Base-by-base conservation (phyloP, 352 stramenopile genomes). In the Phytophthora pistaciae region DNA sequence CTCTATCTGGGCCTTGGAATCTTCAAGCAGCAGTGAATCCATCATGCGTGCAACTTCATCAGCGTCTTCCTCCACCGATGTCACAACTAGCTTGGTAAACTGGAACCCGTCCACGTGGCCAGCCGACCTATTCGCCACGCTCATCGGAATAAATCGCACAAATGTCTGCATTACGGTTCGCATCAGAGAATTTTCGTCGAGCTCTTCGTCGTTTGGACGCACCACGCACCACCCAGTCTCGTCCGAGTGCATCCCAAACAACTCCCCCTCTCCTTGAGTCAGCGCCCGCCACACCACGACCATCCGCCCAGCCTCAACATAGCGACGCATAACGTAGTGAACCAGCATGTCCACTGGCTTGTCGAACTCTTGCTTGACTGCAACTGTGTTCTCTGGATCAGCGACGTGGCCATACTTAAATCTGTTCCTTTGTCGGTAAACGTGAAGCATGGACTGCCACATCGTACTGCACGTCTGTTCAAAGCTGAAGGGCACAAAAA, bases 181-280 rank as follows among this genome's bases (percentile, higher is more conserved):
- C 50, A 72, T 53, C 18, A 56, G 29, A 6, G 29, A 36, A 36
- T 9, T 36, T 9, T 36, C 29, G 29, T 36, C 29, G 7, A 36
- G 29, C 7, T 21, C 31, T 0, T 13, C 25, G 7, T 38, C n/a
- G 36, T 56, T 66, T 10, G 63, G 64, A 10, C 74, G 75, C 5
- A 85, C 71, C 6, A 88, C 61, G 29, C 77, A 80, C 83, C 83
- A 89, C 0, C 80, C 81, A 0, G 79, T 89, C 25, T 91, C 81
- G 50, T 91, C 80, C 25, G 80, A 88, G 58, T 78, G 79, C 55
- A 88, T 77, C 0, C 75, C 77, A 49, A 60, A 70, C 40, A 76
- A 70, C 25, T 66, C 49, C 1, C 72, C 62, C 53, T 77, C 72
- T 14, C 79, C 77, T 29, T 88, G 69, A 0, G 73, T 78, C 23